Evolutionary conservation across 2,329 filamentous ascomycete genomes (phyloP).

Genomic region (Ceratocystis albifundus): DNA sequence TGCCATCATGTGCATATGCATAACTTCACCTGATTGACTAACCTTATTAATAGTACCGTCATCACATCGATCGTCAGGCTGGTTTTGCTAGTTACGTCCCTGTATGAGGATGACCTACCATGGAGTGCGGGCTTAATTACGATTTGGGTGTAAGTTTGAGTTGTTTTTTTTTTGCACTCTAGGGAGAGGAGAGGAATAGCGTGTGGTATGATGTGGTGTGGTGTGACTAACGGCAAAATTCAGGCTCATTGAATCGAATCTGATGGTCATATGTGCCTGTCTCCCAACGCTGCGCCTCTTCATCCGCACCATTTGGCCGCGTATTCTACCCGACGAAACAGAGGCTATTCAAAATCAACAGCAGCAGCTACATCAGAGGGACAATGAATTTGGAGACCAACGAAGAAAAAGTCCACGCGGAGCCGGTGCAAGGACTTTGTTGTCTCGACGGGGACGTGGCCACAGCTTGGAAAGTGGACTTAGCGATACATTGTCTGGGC

Average conservation of each 20-base stretch:
- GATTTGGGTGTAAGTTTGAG: not conserved
- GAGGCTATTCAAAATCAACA: not conserved
- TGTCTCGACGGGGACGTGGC: not conserved
- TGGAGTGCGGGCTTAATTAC: constrained; percentile 4
- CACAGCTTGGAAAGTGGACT: constrained; percentile 1
- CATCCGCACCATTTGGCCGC: not conserved
- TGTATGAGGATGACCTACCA: not conserved
- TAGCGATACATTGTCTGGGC: not conserved
- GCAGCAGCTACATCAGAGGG: not conserved
- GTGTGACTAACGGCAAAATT: not conserved
- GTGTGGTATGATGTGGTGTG: not conserved
- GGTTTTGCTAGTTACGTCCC: not conserved
- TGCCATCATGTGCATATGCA: not conserved
- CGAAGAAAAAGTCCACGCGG: not conserved
- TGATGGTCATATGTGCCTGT: constrained; percentile 10
- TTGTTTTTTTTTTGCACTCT: too few species aligned
- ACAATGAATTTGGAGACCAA: not conserved
- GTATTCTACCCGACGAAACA: not conserved
- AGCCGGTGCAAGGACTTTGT: not conserved
- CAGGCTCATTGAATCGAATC: not conserved
- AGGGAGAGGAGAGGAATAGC: too few species aligned
- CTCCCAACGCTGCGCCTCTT: not conserved
- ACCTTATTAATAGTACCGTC: not conserved
- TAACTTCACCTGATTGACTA: not conserved
- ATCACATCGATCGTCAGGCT: constrained; percentile 2